A percentile compares a stretch with the other conserved stretches of the same genome.
Evolutionary conservation across 768 basidiomycete genomes (phyloP).

Genomic region (Amanita phalloides): DNA sequence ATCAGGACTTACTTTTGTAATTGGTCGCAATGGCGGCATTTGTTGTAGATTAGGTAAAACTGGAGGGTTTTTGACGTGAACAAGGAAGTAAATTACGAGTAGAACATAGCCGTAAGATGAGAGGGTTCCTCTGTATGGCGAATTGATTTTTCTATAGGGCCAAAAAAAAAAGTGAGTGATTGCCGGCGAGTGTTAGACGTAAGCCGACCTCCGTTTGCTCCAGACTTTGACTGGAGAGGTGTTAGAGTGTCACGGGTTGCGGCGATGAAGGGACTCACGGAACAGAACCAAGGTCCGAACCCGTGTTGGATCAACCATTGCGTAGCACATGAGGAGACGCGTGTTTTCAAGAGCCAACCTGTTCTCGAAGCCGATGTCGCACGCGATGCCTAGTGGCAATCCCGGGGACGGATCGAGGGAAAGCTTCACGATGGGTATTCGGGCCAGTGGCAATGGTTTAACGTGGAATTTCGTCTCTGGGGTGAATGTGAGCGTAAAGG

Average conservation of each 20-base stretch:
- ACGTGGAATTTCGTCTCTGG: slow-evolving; percentile 93
- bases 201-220: slow-evolving; percentile 80
- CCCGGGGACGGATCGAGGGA: slow-evolving; percentile 81
- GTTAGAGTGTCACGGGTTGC: slow-evolving; percentile 6
- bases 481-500: slow-evolving; percentile 7
- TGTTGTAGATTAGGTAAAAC: slow-evolving; percentile 94
- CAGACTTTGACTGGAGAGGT: slow-evolving; percentile 83
- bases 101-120: slow-evolving; percentile 97
- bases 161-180: background rate
- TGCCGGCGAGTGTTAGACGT: background rate
- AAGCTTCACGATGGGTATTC: slow-evolving; percentile 98
- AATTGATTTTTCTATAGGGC: slow-evolving; percentile 85
- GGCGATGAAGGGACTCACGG: slow-evolving; percentile 47
- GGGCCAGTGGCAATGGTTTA: slow-evolving; percentile 91
- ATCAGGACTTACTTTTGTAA: slow-evolving; percentile 47
- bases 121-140: slow-evolving; percentile 92
- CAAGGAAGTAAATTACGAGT: slow-evolving; percentile 94
- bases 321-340: slow-evolving; percentile 90
- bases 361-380: slow-evolving; percentile 99
- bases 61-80: slow-evolving; percentile 96
- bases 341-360: slow-evolving; percentile 96
- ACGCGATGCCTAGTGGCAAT: slow-evolving; percentile 81
- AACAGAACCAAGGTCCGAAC: slow-evolving; percentile 93
- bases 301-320: slow-evolving; percentile 90
- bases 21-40: slow-evolving; percentile 84